Conservation (phyloP, 495 filamentous ascomycete genomes). For the Opeltia flavorubescens region DNA sequence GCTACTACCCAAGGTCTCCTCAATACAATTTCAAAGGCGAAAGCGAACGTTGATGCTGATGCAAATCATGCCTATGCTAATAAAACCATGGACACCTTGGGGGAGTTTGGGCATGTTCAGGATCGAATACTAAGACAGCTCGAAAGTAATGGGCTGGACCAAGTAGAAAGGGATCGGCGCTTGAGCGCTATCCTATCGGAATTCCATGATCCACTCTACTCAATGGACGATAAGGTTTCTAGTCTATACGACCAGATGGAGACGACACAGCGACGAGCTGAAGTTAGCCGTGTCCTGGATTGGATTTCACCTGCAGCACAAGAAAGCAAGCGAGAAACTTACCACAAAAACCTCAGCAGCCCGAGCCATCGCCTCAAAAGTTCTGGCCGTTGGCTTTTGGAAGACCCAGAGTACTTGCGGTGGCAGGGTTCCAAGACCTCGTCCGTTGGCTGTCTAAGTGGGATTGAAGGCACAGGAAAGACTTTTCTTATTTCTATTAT, state of each 20-base stretch:
- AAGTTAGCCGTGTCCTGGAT: conserved; percentile 2
- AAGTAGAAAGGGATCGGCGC: neutral
- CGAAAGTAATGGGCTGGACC: neutral
- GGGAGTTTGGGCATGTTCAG: no score
- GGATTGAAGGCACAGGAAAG: conserved; percentile 3
- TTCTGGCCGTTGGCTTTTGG: conserved; percentile 1
- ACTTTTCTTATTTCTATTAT: conserved; percentile 1
- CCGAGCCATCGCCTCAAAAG: neutral
- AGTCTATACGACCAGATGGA: conserved; percentile 5
- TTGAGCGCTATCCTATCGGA: neutral
- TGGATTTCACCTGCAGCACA: conserved; percentile 2
- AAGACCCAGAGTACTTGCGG: neutral
- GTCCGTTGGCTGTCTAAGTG: conserved; percentile 1
- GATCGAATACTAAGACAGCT: conserved; percentile 1
- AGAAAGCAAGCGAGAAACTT: neutral
- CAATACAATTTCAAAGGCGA: neutral
- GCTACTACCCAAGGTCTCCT: neutral
- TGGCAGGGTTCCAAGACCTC: conserved; percentile 2
- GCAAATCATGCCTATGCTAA: conserved; percentile 3
- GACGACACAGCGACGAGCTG: neutral
- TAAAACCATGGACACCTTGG: conserved; percentile 1
- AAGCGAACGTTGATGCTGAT: neutral
- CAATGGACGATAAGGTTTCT: conserved; percentile 4
- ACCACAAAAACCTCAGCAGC: neutral
- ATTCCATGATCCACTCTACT: conserved; percentile 1